phyloP scores from a whole-genome alignment of 352 stramenopile species.

The Pythium sukuiense region DNA sequence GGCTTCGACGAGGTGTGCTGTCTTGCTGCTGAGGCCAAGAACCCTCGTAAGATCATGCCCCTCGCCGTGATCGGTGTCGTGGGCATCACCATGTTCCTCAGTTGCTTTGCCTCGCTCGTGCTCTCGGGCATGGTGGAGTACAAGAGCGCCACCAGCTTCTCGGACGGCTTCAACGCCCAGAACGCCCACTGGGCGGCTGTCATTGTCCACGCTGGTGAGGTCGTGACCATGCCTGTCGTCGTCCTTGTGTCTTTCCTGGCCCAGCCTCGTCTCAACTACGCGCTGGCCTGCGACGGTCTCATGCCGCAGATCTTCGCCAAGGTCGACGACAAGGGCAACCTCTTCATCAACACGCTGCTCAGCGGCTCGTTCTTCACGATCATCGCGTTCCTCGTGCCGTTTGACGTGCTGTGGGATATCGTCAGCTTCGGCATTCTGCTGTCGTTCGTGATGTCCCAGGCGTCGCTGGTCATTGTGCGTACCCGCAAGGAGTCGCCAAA shows the following conservation, averaged over 20 bases:
- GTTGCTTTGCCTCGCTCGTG: slow-evolving; percentile 73
- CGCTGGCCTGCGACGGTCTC: slow-evolving; percentile 90
- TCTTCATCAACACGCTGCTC: slow-evolving; percentile 78
- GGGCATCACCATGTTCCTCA: slow-evolving; percentile 66
- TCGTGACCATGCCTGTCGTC: slow-evolving; percentile 91
- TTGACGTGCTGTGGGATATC: slow-evolving; percentile 81
- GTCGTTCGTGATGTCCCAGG: slow-evolving; percentile 85
- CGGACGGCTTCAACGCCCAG: slow-evolving; percentile 40
- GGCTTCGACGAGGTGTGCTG: slow-evolving; percentile 95
- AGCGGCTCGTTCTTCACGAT: slow-evolving; percentile 59
- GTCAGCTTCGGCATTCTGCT: slow-evolving; percentile 86
- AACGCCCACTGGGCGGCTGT: slow-evolving; percentile 39
- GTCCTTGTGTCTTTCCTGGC: slow-evolving; percentile 93
- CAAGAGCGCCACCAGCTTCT: slow-evolving; percentile 30
- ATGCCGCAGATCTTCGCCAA: slow-evolving; percentile 89
- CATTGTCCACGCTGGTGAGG: slow-evolving; percentile 55
- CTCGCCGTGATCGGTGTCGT: slow-evolving; percentile 80
- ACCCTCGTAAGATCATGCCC: slow-evolving; percentile 76
- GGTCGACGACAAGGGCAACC: slow-evolving; percentile 73
- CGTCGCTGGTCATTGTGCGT: slow-evolving; percentile 69
- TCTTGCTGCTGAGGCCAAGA: slow-evolving; percentile 75
- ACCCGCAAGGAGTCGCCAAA: slow-evolving; percentile 52
- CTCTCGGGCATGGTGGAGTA: slow-evolving; percentile 73
- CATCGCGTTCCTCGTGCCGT: slow-evolving; percentile 75
- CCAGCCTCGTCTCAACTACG: slow-evolving; percentile 92